Percentiles rank a stretch among this genome's conserved stretches.
Conservation (phyloP, 2,329 filamentous ascomycete genomes). For the Diaporthe sp. region DNA sequence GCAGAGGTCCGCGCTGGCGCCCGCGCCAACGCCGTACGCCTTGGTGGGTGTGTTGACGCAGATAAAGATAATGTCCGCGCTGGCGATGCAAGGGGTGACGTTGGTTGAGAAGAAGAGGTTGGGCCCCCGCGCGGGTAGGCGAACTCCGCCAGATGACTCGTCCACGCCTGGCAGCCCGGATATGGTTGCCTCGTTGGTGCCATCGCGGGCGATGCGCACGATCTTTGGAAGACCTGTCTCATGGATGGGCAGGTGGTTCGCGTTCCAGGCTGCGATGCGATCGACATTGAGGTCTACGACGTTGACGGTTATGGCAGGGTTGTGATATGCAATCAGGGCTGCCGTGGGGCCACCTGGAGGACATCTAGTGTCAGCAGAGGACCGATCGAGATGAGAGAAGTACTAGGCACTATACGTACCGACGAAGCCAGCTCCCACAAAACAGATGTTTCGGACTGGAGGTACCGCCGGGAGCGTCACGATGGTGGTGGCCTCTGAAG, state of each 20-base stretch:
- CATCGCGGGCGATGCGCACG: conserved; percentile 57
- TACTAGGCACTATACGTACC: conserved; percentile 50
- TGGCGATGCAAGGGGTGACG: conserved; percentile 58
- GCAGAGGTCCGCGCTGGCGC: conserved; percentile 66
- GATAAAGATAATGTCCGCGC: conserved; percentile 69
- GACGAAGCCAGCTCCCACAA: conserved; percentile 69
- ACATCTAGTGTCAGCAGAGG: neutral
- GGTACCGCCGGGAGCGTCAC: neutral
- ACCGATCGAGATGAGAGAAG: neutral
- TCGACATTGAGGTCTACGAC: conserved; percentile 67
- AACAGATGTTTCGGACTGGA: conserved; percentile 57
- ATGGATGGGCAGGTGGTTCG: conserved; percentile 66
- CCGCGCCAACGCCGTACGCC: conserved; percentile 63
- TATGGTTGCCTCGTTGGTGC: conserved; percentile 43
- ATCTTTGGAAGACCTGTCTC: conserved; percentile 67
- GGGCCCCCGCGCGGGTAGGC: conserved; percentile 50
- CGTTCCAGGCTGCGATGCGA: conserved; percentile 68
- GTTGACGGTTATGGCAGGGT: conserved; percentile 65
- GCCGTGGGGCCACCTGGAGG: conserved; percentile 67
- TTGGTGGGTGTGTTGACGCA: conserved; percentile 75
- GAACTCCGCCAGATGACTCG: neutral
- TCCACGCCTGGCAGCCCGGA: conserved; percentile 34
- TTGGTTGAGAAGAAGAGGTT: conserved; percentile 71
- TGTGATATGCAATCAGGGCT: conserved; percentile 68
- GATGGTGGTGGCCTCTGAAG: conserved; percentile 16